Evolutionary conservation across 1,284 basidiomycete species (phyloP), one percentile per base, ranked within the genome.

Genomic region (Fomitopsis pinicola): DNA sequence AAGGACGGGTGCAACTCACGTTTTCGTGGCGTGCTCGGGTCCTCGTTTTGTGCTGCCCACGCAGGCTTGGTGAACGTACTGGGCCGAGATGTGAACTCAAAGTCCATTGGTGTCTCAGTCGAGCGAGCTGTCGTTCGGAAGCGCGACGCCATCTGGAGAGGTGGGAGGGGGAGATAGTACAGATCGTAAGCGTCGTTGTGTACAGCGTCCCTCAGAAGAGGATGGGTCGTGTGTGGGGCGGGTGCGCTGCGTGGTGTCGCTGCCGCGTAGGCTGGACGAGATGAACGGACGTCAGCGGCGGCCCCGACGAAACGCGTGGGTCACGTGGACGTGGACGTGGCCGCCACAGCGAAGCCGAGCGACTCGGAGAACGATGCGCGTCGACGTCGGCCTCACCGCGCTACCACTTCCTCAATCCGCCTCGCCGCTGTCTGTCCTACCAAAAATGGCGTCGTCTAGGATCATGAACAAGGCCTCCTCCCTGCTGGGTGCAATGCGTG

Each of bases 31-130:
- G 85, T 82, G 62, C 73, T 77, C 35, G 76, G 67, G 55, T 83
- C 82, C 19, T 80, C 79, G 35, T 68, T 62, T 26, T 67, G 46
- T 38, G 70, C 15, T 36, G 80, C 81, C 88, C 89, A 91, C 4
- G 79, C 82, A 8, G 87, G 84, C 69, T 78, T 83, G 58, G 78
- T 73, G 45, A 73, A 71, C 59, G 75, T 77, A 60, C 80, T 79
- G 2, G 82, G 78, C 28, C 84, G 75, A 57, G 78, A 80, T 14
- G 86, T 87, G 68, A 82, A 88, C 66, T 90, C 83, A 72, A 85
- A 92, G 73, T 92, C 91, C 90, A 92, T 92, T 2, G 90, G 90
- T 6, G 86, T 88, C 69, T 91, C 89, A 57, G 78, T 90, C n/a
- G 88, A 88, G 63, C 82, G 58, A 17, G 36, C 35, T 14, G 40